Evolutionary conservation across 768 basidiomycete genomes (phyloP).

Genomic region (Chalciporus pseudorubinellus): DNA sequence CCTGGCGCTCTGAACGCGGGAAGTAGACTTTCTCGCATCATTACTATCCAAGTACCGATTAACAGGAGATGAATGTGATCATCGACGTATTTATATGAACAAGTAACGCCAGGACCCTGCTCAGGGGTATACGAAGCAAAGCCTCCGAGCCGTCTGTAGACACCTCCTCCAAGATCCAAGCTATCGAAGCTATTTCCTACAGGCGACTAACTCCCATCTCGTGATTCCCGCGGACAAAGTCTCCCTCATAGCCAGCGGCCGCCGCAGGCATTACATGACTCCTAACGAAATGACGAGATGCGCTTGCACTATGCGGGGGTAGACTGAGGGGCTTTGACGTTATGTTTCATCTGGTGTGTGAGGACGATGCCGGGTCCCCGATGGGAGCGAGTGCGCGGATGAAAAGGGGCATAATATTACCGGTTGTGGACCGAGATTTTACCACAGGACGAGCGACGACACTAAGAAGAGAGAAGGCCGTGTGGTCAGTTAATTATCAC

Average conservation of each 20-base stretch:
- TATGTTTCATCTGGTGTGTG: conserved; percentile 12
- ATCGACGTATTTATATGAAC: background rate
- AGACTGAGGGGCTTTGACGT: conserved; percentile 12
- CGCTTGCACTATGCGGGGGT: conserved; percentile 9
- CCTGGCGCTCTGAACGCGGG: background rate
- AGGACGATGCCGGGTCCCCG: conserved; percentile 6
- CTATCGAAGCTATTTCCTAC: conserved; percentile 5
- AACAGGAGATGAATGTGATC: background rate
- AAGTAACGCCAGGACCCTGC: background rate
- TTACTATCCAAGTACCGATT: background rate
- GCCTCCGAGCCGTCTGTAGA: background rate
- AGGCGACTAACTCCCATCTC: conserved; percentile 13
- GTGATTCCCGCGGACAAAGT: conserved; percentile 22
- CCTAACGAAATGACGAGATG: conserved; percentile 21
- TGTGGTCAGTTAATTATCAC: conserved; percentile 16
- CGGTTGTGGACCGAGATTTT: conserved; percentile 49
- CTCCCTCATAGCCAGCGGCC: conserved; percentile 1
- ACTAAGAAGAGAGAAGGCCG: conserved; percentile 25
- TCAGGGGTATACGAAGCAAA: background rate
- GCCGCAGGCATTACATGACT: conserved; percentile 9
- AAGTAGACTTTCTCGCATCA: background rate
- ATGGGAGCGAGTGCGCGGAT: conserved; percentile 34
- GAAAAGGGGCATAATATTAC: conserved; percentile 61
- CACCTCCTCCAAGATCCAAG: background rate
- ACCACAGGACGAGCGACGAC: conserved; percentile 58